Conservation (phyloP, 164 flowering plant species). For the Dillenia turbinata region DNA sequence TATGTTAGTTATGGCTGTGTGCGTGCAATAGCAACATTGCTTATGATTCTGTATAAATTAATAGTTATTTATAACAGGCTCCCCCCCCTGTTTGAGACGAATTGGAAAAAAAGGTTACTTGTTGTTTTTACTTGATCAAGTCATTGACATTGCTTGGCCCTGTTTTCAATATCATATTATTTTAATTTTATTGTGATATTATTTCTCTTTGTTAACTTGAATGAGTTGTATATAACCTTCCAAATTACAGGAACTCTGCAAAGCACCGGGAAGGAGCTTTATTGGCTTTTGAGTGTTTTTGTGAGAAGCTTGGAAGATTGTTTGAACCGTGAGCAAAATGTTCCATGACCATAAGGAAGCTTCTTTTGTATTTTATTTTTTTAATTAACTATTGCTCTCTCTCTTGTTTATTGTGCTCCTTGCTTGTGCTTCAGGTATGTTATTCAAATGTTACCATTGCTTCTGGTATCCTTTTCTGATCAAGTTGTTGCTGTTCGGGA, state of each 20-base stretch:
- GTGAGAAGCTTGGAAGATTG: conserved; percentile 88
- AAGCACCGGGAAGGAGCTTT: conserved; percentile 94
- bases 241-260: conserved; percentile 71
- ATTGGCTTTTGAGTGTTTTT: conserved; percentile 93
- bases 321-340: conserved; percentile 87
- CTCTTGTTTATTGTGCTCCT: conserved; percentile 8
- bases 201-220: neutral
- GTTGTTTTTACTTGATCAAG: no score
- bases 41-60: no score
- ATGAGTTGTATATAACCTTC: neutral
- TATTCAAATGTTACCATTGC: conserved; percentile 85
- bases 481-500: conserved; percentile 98
- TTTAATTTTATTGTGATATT: neutral
- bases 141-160: no score
- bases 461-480: conserved; percentile 93
- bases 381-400: neutral
- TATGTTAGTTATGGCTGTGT: no score
- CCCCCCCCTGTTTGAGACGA: no score
- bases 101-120: no score
- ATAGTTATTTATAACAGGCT: no score
- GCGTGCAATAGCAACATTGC: no score
- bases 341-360: neutral
- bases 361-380: neutral
- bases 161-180: neutral
- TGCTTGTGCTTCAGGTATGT: conserved; percentile 76